Conservation (phyloP, 2,329 filamentous ascomycete genomes). For the Huntiella decipiens region DNA sequence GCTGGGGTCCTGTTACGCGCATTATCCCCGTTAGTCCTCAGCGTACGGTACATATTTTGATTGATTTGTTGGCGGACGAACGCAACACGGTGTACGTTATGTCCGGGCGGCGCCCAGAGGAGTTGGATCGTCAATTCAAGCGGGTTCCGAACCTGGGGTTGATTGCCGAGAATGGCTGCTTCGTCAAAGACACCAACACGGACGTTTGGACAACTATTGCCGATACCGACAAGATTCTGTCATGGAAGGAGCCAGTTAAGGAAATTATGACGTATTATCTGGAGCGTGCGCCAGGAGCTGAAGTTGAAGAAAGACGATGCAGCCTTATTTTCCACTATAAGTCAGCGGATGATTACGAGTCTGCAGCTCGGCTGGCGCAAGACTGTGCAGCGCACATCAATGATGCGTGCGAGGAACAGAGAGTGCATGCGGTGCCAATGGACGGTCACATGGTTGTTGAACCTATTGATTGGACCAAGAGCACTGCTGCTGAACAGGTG, state of each 20-base stretch:
- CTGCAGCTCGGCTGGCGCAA: slow-evolving; percentile 59
- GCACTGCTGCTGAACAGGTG: slow-evolving; percentile 58
- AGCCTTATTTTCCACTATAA: slow-evolving; percentile 33
- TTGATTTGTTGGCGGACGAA: slow-evolving; percentile 60
- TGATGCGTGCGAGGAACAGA: slow-evolving; percentile 68
- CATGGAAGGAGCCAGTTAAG: slow-evolving; percentile 71
- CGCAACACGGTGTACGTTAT: slow-evolving; percentile 84
- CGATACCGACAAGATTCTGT: slow-evolving; percentile 46
- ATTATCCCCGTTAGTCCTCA: slow-evolving; percentile 73
- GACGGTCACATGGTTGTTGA: slow-evolving; percentile 72
- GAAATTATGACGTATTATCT: slow-evolving; percentile 76
- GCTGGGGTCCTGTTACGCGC: slow-evolving; percentile 65
- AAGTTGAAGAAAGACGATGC: slow-evolving; percentile 80
- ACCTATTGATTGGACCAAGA: slow-evolving; percentile 72
- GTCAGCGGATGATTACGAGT: slow-evolving; percentile 19
- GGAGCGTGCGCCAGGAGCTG: slow-evolving; percentile 72
- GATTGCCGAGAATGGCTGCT: slow-evolving; percentile 90
- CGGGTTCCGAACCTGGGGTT: slow-evolving; percentile 68
- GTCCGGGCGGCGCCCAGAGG: slow-evolving; percentile 72
- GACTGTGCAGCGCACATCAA: slow-evolving; percentile 94
- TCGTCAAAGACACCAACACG: slow-evolving; percentile 52
- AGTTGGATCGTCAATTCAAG: slow-evolving; percentile 72
- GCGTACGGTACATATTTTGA: slow-evolving; percentile 64
- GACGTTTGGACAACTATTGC: slow-evolving; percentile 62
- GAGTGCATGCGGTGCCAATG: slow-evolving; percentile 64